Percentiles rank a stretch among this genome's conserved stretches.
These are phyloP conservation scores for Aspergillus fructus DNA, from an alignment of 2,329 filamentous ascomycete species.

Conservation along the genomic window DNA sequence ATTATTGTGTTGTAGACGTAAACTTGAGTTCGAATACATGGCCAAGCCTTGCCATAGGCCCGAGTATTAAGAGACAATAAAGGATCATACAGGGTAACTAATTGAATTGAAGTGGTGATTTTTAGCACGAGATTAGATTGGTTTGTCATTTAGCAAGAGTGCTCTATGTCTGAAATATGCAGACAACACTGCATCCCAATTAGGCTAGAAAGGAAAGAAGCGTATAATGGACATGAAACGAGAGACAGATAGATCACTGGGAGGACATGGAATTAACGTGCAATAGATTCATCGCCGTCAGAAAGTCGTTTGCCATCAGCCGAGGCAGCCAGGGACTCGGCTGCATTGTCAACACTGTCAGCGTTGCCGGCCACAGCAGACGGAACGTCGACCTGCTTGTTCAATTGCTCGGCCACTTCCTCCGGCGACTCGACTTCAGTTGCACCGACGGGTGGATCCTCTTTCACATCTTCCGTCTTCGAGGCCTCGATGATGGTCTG, in stretches of 20 bases:
- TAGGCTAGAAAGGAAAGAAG: neutral
- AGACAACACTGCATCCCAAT: neutral
- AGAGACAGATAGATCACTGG: neutral
- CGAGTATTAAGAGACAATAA: neutral
- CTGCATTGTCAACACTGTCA: conserved; percentile 18
- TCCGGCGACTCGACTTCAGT: neutral
- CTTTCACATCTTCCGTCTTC: neutral
- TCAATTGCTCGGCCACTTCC: neutral
- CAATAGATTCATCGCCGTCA: conserved; percentile 18
- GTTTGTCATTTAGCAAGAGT: neutral
- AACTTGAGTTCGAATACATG: neutral
- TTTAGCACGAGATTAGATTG: neutral
- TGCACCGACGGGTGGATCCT: neutral
- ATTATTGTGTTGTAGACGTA: neutral
- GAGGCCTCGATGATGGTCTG: neutral
- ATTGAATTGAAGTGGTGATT: neutral
- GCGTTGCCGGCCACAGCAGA: conserved; percentile 15
- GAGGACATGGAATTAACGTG: neutral
- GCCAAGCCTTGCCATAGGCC: neutral
- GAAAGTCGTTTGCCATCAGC: conserved; percentile 28
- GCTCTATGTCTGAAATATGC: neutral
- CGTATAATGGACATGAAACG: neutral
- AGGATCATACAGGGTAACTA: neutral
- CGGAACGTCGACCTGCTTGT: neutral
- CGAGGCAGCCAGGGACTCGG: conserved; percentile 25